Percentiles rank a stretch among this genome's conserved stretches.
phyloP scores from a whole-genome alignment of 495 filamentous ascomycete species.

The Platismatia glauca region DNA sequence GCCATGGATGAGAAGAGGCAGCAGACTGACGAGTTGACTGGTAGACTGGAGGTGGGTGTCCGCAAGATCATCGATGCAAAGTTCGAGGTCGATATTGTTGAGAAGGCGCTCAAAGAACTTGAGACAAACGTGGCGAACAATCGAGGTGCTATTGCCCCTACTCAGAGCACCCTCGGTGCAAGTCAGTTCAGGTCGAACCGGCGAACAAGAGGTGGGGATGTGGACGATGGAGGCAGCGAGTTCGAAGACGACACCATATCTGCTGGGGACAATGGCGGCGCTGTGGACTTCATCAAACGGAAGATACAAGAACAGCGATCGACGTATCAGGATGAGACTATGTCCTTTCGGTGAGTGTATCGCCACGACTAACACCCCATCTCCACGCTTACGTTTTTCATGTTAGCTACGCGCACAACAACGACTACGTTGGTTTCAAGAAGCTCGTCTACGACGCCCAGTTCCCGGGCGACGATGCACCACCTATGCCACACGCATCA shows the following conservation, averaged over 20 bases:
- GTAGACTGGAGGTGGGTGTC: slow-evolving; percentile 33
- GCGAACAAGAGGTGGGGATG: slow-evolving; percentile 23
- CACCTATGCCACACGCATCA: slow-evolving; percentile 55
- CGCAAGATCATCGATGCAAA: slow-evolving; percentile 36
- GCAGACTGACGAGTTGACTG: slow-evolving; percentile 30
- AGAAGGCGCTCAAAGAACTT: slow-evolving; percentile 28
- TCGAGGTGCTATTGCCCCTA: slow-evolving; percentile 20
- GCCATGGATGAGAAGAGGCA: slow-evolving; percentile 24
- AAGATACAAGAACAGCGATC: slow-evolving; percentile 25
- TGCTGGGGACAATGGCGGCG: slow-evolving; percentile 23
- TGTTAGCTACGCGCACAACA: slow-evolving; percentile 58
- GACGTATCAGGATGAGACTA: slow-evolving; percentile 26
- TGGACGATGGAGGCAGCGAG: slow-evolving; percentile 27
- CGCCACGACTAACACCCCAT: too few relatives aligned
- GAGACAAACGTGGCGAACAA: slow-evolving; percentile 25
- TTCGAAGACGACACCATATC: slow-evolving; percentile 25
- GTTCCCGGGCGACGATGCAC: slow-evolving; percentile 52
- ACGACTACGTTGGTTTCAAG: slow-evolving; percentile 73
- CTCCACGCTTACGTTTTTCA: background rate
- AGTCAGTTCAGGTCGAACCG: slow-evolving; percentile 17
- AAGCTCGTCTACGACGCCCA: slow-evolving; percentile 66
- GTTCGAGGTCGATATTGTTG: slow-evolving; percentile 29
- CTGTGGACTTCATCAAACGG: slow-evolving; percentile 25
- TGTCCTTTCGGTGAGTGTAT: slow-evolving; percentile 9
- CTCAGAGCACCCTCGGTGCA: slow-evolving; percentile 23